Percentiles rank a stretch among this genome's conserved stretches.
Conservation (phyloP, 2,329 filamentous ascomycete genomes). For the Ampelomyces quisqualis region DNA sequence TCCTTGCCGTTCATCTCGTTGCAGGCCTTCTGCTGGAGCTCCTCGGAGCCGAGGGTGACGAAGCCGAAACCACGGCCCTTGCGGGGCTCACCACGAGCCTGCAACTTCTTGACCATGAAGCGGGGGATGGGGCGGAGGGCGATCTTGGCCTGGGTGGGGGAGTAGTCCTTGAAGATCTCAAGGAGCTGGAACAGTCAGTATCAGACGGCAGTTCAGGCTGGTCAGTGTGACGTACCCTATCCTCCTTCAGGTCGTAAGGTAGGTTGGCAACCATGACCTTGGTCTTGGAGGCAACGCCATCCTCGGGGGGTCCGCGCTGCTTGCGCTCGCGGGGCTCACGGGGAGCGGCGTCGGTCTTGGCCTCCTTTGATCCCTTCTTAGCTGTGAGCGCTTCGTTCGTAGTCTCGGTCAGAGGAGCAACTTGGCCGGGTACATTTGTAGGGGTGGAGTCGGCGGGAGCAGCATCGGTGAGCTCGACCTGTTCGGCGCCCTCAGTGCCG, state of each 20-base stretch:
- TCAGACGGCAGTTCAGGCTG: neutral
- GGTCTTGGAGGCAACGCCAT: conserved; percentile 97
- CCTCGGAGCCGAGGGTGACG: conserved; percentile 92
- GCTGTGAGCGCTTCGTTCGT: conserved; percentile 59
- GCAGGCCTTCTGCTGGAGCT: conserved; percentile 96
- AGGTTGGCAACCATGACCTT: conserved; percentile 99
- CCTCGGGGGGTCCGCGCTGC: conserved; percentile 93
- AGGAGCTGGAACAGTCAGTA: conserved; percentile 67
- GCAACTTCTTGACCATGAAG: conserved; percentile 99
- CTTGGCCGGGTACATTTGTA: conserved; percentile 55
- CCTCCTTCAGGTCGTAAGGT: conserved; percentile 95
- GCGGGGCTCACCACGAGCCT: conserved; percentile 94
- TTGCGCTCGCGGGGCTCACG: conserved; percentile 61
- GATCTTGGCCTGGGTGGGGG: conserved; percentile 94
- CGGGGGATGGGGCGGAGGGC: conserved; percentile 96
- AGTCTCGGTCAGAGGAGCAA: conserved; percentile 52
- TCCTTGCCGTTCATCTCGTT: conserved; percentile 99
- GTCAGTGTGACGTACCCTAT: conserved; percentile 67
- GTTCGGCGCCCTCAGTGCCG: conserved; percentile 45
- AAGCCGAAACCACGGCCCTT: conserved; percentile 99
- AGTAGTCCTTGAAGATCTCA: conserved; percentile 92
- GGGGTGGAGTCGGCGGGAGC: conserved; percentile 47
- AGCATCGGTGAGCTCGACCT: conserved; percentile 50
- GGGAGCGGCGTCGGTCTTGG: conserved; percentile 50
- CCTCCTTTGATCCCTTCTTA: conserved; percentile 48